A percentile compares a stretch with the other conserved stretches of the same genome.
Evolutionary conservation across 352 stramenopile genomes (phyloP).

Genomic region (Phytophthora pisi): DNA sequence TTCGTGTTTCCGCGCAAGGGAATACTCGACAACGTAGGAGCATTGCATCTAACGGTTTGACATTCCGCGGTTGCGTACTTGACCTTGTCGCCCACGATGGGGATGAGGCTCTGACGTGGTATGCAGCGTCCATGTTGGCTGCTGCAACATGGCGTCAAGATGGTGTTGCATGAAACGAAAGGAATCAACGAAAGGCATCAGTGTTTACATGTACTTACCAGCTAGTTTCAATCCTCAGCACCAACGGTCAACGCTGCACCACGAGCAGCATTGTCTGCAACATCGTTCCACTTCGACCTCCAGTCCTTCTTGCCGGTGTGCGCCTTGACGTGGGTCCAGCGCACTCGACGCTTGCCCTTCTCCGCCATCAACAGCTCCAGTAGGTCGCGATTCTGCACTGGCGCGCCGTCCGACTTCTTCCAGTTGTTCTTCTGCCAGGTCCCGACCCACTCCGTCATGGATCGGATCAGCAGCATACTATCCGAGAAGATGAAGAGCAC

Average conservation of each 20-base stretch:
- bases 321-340: slow-evolving; percentile 57
- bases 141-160: no score
- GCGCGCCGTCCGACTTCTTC: slow-evolving; percentile 58
- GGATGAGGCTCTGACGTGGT: background rate
- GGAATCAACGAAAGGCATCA: background rate
- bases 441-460: slow-evolving; percentile 78
- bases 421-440: slow-evolving; percentile 69
- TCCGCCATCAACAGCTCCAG: slow-evolving; percentile 59
- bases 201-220: background rate
- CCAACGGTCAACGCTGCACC: slow-evolving; percentile 31
- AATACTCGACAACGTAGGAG: background rate
- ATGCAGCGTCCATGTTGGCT: background rate
- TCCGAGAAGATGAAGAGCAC: slow-evolving; percentile 80
- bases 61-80: background rate
- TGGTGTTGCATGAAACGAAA: background rate
- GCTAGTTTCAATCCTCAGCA: background rate
- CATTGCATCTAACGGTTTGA: background rate
- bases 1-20: slow-evolving; percentile 1
- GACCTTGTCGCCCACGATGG: background rate
- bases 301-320: slow-evolving; percentile 65
- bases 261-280: slow-evolving; percentile 57
- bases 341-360: slow-evolving; percentile 18
- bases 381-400: slow-evolving; percentile 71
- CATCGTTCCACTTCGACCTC: slow-evolving; percentile 80
- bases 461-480: slow-evolving; percentile 80